phyloP scores from a whole-genome alignment of 805 yeast species.

The Candida ulmi region DNA sequence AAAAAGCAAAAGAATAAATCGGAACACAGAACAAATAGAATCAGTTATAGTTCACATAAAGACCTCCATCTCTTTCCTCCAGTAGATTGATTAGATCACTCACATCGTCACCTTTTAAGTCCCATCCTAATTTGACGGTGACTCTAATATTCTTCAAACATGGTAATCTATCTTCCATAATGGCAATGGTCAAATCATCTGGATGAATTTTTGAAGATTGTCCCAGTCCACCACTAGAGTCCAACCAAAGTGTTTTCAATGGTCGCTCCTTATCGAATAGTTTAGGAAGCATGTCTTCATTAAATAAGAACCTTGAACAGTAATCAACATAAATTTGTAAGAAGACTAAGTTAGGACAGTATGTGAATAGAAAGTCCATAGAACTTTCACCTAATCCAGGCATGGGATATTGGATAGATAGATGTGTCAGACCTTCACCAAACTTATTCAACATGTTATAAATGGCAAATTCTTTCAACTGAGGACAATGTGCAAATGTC shows the following conservation, averaged over 20 bases:
- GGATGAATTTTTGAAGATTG: slow-evolving; percentile 81
- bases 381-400: slow-evolving; percentile 68
- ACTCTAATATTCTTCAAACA: slow-evolving; percentile 55
- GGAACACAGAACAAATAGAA: not conserved
- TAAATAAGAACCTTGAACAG: slow-evolving; percentile 42
- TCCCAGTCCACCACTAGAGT: slow-evolving; percentile 83
- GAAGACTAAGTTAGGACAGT: slow-evolving; percentile 67
- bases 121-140: slow-evolving; percentile 85
- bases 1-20: not conserved
- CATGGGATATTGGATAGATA: slow-evolving; percentile 83
- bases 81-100: slow-evolving; percentile 60
- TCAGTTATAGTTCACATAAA: slow-evolving; percentile 43
- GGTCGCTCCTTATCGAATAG: slow-evolving; percentile 35
- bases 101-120: slow-evolving; percentile 54
- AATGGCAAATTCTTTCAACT: slow-evolving; percentile 59
- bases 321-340: slow-evolving; percentile 80
- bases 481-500: slow-evolving; percentile 86
- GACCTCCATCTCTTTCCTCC: slow-evolving; percentile 74
- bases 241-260: slow-evolving; percentile 58
- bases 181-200: slow-evolving; percentile 80
- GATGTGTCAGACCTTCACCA: slow-evolving; percentile 58
- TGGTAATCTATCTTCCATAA: slow-evolving; percentile 75
- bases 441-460: slow-evolving; percentile 53
- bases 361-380: slow-evolving; percentile 63
- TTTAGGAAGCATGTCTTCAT: slow-evolving; percentile 35